These are phyloP conservation scores for Plasmodium yoelii DNA, from an alignment of 169 alveolate species.

Conservation along the genomic window DNA sequence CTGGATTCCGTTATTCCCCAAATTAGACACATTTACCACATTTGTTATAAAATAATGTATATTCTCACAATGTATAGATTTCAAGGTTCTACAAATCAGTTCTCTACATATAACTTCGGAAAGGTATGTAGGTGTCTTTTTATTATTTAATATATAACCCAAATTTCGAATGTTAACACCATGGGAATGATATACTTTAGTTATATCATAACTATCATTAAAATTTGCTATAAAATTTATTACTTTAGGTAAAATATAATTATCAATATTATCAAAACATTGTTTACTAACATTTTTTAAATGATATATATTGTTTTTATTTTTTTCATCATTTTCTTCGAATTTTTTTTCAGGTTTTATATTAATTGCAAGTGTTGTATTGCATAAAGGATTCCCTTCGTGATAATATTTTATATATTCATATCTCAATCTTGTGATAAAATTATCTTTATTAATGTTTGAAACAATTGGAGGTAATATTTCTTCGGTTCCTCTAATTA, in stretches of 20 bases:
- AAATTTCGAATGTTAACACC: slow-evolving; percentile 82
- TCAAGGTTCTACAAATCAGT: slow-evolving; percentile 39
- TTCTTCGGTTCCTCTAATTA: slow-evolving; percentile 82
- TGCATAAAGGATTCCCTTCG: slow-evolving; percentile 70
- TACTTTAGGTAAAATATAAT: slow-evolving; percentile 78
- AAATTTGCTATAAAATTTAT: slow-evolving; percentile 70
- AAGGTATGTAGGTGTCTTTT: slow-evolving; percentile 28
- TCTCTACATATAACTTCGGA: slow-evolving; percentile 42
- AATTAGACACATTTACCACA: slow-evolving; percentile 57
- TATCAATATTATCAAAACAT: slow-evolving; percentile 67
- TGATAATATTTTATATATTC: slow-evolving; percentile 74
- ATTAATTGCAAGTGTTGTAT: slow-evolving; percentile 72
- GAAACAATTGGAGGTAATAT: slow-evolving; percentile 82
- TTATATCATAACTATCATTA: slow-evolving; percentile 82
- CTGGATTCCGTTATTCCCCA: slow-evolving; percentile 25
- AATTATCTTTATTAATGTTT: slow-evolving; percentile 1
- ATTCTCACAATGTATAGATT: slow-evolving; percentile 78
- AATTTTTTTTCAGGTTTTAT: slow-evolving; percentile 57
- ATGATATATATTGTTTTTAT: slow-evolving; percentile 42
- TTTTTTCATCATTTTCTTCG: background rate
- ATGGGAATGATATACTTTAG: slow-evolving; percentile 78
- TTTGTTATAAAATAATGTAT: slow-evolving; percentile 74
- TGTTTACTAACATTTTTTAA: slow-evolving; percentile 71
- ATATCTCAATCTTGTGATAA: slow-evolving; percentile 50
- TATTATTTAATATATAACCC: slow-evolving; percentile 14